Base-by-base conservation (phyloP, 106 monocot genomes). In the Dendrobium nobile region DNA sequence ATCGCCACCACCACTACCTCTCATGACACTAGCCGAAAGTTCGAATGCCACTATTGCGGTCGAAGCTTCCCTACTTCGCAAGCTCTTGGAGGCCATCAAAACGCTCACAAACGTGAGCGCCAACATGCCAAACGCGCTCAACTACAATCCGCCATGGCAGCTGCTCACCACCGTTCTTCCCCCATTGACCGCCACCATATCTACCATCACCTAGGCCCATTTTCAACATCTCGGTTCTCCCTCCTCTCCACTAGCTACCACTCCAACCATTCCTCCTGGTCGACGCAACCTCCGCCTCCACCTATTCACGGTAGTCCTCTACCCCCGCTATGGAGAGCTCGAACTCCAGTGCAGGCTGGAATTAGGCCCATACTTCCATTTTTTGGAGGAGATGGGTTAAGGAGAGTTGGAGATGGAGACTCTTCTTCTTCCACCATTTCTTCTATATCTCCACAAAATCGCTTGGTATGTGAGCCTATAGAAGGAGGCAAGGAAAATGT, bases 1-100 rank as follows among this genome's bases (percentile, higher is more conserved):
- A 5, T n/a, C 7, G 5, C 75, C 17, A 2, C 77, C 26, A 7
- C 77, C 27, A 15, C 78, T 3, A 26, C 48, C 11, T 6, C 48
- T 9, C 37, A 9, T 9, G 78, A 40, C 2, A 65, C 54, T 2
- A 75, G n/a, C 13, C 47, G 92, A 78, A 97, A 88, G 77, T 97
- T 97, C 84, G 94, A 94, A 84, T 97, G 97, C 85, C 97, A 94
- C 83, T 97, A 94, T 87, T 97, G 97, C 89, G 86, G 86, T 81
- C 88, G 97, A 11, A 92, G 89, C 81, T 97, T 97, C 85, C 94
- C 97, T 7, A 97, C 97, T 2, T 98, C 98, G 16, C 96, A 96
- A 42, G 96, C 96, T 8, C 92, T 96, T 28, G 96, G 96, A 77
- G 96, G 92, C 15, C 86, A 96, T 86, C 88, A 90, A 72, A 93